These are phyloP conservation scores for Leccinum rimulosum DNA, from an alignment of 768 basidiomycete genomes.

Conservation along the genomic window DNA sequence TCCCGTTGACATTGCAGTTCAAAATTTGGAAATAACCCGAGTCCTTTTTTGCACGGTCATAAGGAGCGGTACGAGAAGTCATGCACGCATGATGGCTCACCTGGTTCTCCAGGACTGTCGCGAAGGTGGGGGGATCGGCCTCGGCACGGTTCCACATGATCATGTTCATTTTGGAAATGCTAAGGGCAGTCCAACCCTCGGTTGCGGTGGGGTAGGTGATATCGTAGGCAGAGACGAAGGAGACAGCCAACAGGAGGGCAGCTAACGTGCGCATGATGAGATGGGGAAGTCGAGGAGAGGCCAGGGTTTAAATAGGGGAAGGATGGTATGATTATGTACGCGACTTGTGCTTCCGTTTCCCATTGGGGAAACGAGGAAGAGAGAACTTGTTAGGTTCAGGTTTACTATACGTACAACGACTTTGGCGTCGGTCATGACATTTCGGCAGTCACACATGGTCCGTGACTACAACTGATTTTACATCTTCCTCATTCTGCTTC, in stretches of 20 bases:
- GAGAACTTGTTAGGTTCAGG: no score
- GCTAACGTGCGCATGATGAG: constrained; percentile 43
- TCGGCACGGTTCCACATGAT: constrained; percentile 62
- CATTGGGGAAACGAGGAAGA: constrained; percentile 3
- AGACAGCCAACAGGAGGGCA: constrained; percentile 46
- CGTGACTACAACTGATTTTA: no score
- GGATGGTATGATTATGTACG: not conserved
- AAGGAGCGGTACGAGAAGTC: not conserved
- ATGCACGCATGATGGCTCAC: constrained; percentile 33
- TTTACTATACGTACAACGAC: no score
- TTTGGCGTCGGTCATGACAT: no score
- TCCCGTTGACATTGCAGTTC: constrained; percentile 54
- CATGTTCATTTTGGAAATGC: no score
- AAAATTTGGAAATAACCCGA: constrained; percentile 40
- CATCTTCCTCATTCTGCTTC: no score
- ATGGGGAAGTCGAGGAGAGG: not conserved
- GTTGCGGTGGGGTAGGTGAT: constrained; percentile 50
- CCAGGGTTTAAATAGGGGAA: not conserved
- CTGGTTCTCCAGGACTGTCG: constrained; percentile 63
- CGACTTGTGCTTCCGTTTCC: constrained; percentile 16
- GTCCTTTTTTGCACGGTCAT: constrained; percentile 1
- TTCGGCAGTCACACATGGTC: no score
- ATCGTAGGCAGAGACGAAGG: constrained; percentile 60
- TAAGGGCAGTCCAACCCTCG: no score
- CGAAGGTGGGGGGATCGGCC: constrained; percentile 70